Conservation (phyloP, 2,329 filamentous ascomycete species). For the Anisogramma anomala region DNA sequence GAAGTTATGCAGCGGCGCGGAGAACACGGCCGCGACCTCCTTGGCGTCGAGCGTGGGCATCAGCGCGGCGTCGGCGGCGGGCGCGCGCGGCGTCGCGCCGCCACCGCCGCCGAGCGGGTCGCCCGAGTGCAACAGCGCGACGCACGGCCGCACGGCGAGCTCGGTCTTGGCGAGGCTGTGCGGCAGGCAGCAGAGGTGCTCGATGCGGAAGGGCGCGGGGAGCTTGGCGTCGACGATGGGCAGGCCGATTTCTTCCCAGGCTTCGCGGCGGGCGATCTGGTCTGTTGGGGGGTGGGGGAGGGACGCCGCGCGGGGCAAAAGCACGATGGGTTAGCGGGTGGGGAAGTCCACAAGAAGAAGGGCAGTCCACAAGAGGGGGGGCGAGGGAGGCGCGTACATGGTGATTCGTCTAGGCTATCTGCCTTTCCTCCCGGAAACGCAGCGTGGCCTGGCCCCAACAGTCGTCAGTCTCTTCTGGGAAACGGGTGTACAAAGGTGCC, state of each 20-base stretch:
- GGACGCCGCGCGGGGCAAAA: too few relatives aligned
- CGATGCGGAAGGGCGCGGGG: conserved; percentile 67
- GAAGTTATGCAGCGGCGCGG: conserved; percentile 78
- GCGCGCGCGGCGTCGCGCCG: conserved; percentile 18
- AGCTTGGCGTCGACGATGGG: conserved; percentile 58
- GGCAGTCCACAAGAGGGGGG: too few relatives aligned
- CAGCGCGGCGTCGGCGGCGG: conserved; percentile 54
- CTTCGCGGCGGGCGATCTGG: conserved; percentile 79
- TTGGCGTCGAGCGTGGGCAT: conserved; percentile 75
- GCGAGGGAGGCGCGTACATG: too few relatives aligned
- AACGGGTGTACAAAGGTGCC: neutral
- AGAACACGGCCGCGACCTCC: conserved; percentile 91
- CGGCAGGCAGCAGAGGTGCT: conserved; percentile 73
- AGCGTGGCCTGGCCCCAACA: conserved; percentile 53
- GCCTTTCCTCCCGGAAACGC: conserved; percentile 74
- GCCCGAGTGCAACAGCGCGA: conserved; percentile 63
- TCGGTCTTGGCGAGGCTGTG: conserved; percentile 62
- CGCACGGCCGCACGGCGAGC: conserved; percentile 62
- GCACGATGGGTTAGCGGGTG: too few relatives aligned
- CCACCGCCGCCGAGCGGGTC: conserved; percentile 23
- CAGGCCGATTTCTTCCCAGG: conserved; percentile 85
- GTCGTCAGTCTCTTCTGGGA: too few relatives aligned
- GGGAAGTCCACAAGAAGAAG: too few relatives aligned
- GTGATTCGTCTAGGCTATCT: conserved; percentile 45
- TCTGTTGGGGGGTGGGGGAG: too few relatives aligned